Percentiles rank a stretch among this genome's conserved stretches.
Evolutionary conservation across 257 asterid genomes (phyloP).

Genomic region (Capsicum chinense): DNA sequence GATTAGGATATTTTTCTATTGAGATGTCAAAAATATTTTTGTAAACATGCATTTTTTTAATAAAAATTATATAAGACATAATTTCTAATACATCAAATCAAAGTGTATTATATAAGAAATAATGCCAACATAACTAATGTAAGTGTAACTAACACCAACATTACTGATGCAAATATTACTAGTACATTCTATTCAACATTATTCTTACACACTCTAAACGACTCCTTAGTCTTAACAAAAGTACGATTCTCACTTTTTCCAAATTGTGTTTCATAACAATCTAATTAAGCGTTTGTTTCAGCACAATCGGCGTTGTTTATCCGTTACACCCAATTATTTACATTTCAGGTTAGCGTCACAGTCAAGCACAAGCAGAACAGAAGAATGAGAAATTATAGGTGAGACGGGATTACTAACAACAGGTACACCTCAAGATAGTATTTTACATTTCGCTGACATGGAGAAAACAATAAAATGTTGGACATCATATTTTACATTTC

Average conservation of each 20-base stretch:
- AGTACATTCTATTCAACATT: too few species aligned
- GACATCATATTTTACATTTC: not conserved
- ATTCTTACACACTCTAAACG: too few species aligned
- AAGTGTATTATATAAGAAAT: too few species aligned
- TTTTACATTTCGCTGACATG: slow-evolving; percentile 17
- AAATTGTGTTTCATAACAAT: slow-evolving; percentile 12
- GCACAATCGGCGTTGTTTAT: not conserved
- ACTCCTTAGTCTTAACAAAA: not conserved
- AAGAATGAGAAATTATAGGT: not conserved
- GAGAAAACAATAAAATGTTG: not conserved
- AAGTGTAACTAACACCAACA: too few species aligned
- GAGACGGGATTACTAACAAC: not conserved
- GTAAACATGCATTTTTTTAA: too few species aligned
- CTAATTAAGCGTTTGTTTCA: not conserved
- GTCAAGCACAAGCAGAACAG: not conserved
- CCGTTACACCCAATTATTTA: slow-evolving; percentile 17
- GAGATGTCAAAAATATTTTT: too few species aligned
- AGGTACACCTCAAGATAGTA: not conserved
- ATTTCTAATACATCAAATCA: too few species aligned
- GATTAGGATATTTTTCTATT: too few species aligned
- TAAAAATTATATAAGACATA: too few species aligned
- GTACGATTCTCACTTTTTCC: not conserved
- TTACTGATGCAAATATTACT: too few species aligned
- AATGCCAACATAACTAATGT: too few species aligned
- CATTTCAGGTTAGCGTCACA: not conserved